A percentile compares a stretch with the other conserved stretches of the same genome.
Evolutionary conservation across 305 asterid genomes (phyloP).

Genomic region (Rubia peregrina): DNA sequence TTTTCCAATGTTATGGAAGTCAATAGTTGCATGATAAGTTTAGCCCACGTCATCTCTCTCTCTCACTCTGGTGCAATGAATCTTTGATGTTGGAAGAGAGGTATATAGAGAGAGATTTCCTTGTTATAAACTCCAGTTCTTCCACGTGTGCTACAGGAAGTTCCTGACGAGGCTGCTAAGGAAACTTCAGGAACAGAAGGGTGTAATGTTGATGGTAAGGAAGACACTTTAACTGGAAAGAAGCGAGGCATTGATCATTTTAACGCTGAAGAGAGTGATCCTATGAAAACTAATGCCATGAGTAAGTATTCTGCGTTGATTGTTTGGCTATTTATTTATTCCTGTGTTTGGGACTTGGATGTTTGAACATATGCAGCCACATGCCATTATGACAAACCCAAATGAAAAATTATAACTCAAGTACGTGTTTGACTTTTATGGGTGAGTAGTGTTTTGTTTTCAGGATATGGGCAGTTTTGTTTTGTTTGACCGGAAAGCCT

Average conservation of each 20-base stretch:
- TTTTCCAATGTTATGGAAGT: neutral
- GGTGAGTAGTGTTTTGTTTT: neutral
- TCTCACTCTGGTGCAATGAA: neutral
- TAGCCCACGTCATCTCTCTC: neutral
- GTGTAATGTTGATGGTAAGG: slow-evolving; percentile 18
- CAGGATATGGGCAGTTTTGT: neutral
- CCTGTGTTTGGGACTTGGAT: too few species aligned
- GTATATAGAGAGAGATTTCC: neutral
- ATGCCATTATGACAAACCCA: too few species aligned
- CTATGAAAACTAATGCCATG: slow-evolving; percentile 60
- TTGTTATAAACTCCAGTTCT: neutral
- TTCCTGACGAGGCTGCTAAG: slow-evolving; percentile 26
- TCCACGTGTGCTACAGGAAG: slow-evolving; percentile 37
- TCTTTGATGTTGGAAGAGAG: neutral
- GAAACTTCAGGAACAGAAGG: slow-evolving; percentile 37
- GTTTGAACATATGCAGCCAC: too few species aligned
- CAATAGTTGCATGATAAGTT: neutral
- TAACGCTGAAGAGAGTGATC: slow-evolving; percentile 63
- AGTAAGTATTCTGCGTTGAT: slow-evolving; percentile 41
- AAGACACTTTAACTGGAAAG: slow-evolving; percentile 21
- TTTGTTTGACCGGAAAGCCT: neutral
- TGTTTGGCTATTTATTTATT: neutral
- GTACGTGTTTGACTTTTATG: neutral
- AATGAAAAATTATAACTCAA: too few species aligned
- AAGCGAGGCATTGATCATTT: slow-evolving; percentile 70